Conservation (phyloP, 148 eudicot species). For the Oxyria digyna region DNA sequence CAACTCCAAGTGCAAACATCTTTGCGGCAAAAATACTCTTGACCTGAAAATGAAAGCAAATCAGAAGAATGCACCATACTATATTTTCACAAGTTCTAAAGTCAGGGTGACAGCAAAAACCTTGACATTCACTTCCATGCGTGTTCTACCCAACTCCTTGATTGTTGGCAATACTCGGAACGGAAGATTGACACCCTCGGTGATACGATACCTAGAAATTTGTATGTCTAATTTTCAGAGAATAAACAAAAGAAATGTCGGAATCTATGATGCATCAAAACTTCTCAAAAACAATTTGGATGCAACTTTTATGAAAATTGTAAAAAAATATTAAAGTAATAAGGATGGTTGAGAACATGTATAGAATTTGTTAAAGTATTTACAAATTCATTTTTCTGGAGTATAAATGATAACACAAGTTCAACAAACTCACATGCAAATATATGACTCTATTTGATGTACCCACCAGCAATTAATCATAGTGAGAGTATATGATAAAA, state of each 20-base stretch:
- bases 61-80: slow-evolving; percentile 2
- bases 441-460: background rate
- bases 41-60: slow-evolving; percentile 39
- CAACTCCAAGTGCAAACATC: slow-evolving; percentile 99
- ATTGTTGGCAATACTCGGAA: slow-evolving; percentile 96
- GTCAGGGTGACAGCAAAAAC: slow-evolving; percentile 27
- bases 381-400: background rate
- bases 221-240: background rate
- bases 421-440: background rate
- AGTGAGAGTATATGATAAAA: background rate
- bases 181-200: slow-evolving; percentile 99
- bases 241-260: background rate
- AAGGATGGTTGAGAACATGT: background rate
- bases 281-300: background rate
- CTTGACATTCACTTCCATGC: slow-evolving; percentile 99
- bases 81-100: background rate
- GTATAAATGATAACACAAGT: background rate
- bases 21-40: slow-evolving; percentile 97
- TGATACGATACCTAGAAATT: slow-evolving; percentile 73
- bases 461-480: background rate
- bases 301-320: background rate
- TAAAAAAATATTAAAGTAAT: background rate
- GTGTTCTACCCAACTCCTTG: slow-evolving; percentile 94
- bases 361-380: background rate
- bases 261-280: background rate